A percentile compares a stretch with the other conserved stretches of the same genome.
These are phyloP conservation scores for Fusarium veterinarium DNA, from an alignment of 2,329 filamentous ascomycete genomes.

Conservation along the genomic window DNA sequence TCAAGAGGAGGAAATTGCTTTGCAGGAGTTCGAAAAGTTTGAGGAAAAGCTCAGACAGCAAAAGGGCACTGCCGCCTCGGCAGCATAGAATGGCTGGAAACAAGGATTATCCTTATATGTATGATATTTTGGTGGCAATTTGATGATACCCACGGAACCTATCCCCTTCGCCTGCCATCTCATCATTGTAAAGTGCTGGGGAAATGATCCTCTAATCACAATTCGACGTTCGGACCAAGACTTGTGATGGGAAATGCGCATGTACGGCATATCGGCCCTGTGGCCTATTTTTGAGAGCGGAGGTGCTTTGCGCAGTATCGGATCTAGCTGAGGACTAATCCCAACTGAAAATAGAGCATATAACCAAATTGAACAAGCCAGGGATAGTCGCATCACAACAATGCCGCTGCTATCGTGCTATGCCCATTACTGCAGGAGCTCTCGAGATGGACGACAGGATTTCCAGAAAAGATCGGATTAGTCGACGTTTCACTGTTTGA, in stretches of 20 bases:
- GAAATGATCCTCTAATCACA: not conserved
- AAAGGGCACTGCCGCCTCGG: slow-evolving; percentile 52
- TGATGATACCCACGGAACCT: slow-evolving; percentile 44
- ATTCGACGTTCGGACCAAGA: not conserved
- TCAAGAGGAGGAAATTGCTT: slow-evolving; percentile 87
- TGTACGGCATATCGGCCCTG: not conserved
- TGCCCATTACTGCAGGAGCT: slow-evolving; percentile 12
- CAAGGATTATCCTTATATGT: slow-evolving; percentile 23
- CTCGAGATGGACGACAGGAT: not conserved
- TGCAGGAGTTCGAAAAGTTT: slow-evolving; percentile 92
- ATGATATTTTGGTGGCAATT: slow-evolving; percentile 39
- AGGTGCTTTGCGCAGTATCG: not conserved
- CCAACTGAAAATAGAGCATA: not conserved
- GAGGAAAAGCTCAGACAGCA: slow-evolving; percentile 80
- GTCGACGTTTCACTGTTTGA: not conserved
- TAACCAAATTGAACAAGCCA: not conserved
- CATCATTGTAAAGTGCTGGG: not conserved
- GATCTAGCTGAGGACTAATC: not conserved
- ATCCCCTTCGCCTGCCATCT: not conserved
- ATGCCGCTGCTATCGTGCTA: not conserved
- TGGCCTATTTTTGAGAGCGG: not conserved
- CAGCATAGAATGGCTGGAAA: slow-evolving; percentile 4
- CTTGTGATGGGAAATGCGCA: not conserved
- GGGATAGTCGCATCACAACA: not conserved
- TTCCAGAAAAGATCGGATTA: not conserved